Percentiles rank a stretch among this genome's conserved stretches.
phyloP scores from a whole-genome alignment of 176 grass and related monocot species.

The Pontederia crassipes region DNA sequence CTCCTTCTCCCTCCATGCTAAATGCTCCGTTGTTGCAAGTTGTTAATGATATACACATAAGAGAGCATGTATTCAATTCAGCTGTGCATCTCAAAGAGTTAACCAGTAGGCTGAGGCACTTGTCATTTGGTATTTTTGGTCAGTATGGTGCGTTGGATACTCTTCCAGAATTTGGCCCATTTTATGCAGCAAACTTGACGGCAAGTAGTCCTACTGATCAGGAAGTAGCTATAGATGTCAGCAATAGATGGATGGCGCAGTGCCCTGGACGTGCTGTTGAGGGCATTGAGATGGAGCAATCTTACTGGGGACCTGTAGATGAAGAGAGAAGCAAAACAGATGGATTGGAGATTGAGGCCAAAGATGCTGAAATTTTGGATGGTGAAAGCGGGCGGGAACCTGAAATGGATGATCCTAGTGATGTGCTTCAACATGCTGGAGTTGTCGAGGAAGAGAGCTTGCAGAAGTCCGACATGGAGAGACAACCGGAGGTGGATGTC shows the following conservation, averaged over 20 bases:
- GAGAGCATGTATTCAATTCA: slow-evolving; percentile 35
- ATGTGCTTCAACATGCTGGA: too few relatives aligned
- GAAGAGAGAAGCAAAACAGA: neutral
- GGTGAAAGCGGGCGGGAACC: neutral
- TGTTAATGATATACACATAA: slow-evolving; percentile 40
- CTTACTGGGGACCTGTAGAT: neutral
- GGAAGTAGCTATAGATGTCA: slow-evolving; percentile 26
- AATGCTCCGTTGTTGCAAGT: slow-evolving; percentile 33
- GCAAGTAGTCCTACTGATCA: slow-evolving; percentile 18
- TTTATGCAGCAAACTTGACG: slow-evolving; percentile 42
- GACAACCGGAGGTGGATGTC: too few relatives aligned
- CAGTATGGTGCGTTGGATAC: slow-evolving; percentile 21
- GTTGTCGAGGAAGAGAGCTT: too few relatives aligned
- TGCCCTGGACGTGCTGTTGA: neutral
- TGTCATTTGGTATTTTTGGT: slow-evolving; percentile 39
- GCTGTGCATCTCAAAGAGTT: slow-evolving; percentile 16
- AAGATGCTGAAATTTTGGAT: slow-evolving; percentile 1
- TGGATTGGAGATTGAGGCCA: slow-evolving; percentile 1
- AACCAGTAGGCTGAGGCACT: slow-evolving; percentile 36
- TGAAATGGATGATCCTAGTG: too few relatives aligned
- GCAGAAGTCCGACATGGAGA: too few relatives aligned
- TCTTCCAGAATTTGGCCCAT: slow-evolving; percentile 23
- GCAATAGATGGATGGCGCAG: slow-evolving; percentile 17
- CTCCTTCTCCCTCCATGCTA: slow-evolving; percentile 14
- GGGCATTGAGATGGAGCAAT: slow-evolving; percentile 7